A percentile compares a stretch with the other conserved stretches of the same genome.
Evolutionary conservation across 768 basidiomycete species (phyloP).

Genomic region (Mycena metata): DNA sequence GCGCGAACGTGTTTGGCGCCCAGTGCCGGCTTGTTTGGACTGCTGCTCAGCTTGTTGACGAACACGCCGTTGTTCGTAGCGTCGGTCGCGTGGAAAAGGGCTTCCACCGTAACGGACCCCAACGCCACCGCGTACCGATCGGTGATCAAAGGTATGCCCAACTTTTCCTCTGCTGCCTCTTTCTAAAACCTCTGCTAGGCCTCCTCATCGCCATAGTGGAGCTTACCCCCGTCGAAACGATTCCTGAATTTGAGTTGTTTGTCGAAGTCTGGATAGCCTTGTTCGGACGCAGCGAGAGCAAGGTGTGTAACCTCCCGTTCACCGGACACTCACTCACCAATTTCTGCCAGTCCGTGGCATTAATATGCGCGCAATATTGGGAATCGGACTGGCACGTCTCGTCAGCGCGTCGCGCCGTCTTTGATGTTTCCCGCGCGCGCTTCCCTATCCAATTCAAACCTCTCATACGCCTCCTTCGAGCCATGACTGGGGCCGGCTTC

Average conservation of each 20-base stretch:
- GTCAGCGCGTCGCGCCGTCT: conserved; percentile 78
- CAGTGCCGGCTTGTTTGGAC: conserved; percentile 70
- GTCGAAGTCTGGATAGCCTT: conserved; percentile 85
- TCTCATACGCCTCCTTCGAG: conserved; percentile 77
- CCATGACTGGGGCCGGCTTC: conserved; percentile 84
- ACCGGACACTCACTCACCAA: neutral
- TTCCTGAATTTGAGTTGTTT: conserved; percentile 79
- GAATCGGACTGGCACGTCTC: conserved; percentile 78
- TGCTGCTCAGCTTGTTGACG: conserved; percentile 71
- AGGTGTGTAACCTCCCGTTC: conserved; percentile 16
- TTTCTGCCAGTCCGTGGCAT: conserved; percentile 62
- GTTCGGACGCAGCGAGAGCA: conserved; percentile 80
- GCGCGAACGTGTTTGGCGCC: conserved; percentile 67
- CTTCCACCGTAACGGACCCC: conserved; percentile 77
- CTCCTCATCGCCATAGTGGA: conserved; percentile 83
- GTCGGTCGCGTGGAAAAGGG: conserved; percentile 75
- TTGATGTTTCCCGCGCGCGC: conserved; percentile 85
- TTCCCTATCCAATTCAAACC: conserved; percentile 86
- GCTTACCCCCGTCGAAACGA: conserved; percentile 79
- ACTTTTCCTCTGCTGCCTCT: neutral
- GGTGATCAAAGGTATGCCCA: conserved; percentile 80
- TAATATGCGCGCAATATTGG: conserved; percentile 89
- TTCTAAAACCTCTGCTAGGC: conserved; percentile 60
- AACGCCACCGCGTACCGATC: conserved; percentile 86
- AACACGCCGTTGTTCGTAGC: conserved; percentile 84